phyloP scores from a whole-genome alignment of 345 rosid species.

The Brassica incana region DNA sequence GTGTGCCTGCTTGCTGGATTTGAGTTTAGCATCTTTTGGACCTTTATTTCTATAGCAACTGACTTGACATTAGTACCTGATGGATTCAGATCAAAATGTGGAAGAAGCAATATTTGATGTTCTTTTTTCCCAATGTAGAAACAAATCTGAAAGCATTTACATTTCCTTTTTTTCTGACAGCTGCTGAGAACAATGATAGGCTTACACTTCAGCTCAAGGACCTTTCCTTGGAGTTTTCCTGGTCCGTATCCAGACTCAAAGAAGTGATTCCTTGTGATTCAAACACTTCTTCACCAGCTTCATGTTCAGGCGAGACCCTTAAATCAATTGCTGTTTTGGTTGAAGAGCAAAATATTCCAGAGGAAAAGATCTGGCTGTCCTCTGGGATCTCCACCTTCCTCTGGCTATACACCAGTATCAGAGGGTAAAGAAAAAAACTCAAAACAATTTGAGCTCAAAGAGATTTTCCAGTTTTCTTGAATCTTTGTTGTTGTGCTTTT shows the following conservation, averaged over 20 bases:
- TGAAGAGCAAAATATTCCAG: constrained; percentile 70
- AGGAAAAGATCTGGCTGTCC: constrained; percentile 63
- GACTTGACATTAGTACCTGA: constrained; percentile 3
- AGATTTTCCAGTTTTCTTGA: background rate
- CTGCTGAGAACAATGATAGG: constrained; percentile 50
- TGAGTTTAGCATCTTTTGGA: background rate
- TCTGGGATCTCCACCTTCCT: constrained; percentile 80
- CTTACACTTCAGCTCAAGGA: constrained; percentile 67
- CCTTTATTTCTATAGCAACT: background rate
- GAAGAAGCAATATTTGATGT: background rate
- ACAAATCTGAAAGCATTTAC: constrained; percentile 5
- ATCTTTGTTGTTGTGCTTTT: constrained; percentile 2
- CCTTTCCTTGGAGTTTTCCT: constrained; percentile 66
- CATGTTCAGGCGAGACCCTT: constrained; percentile 55
- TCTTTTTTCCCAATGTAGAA: background rate
- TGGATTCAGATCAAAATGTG: background rate
- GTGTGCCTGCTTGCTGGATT: background rate
- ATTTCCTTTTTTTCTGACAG: constrained; percentile 40
- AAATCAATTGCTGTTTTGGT: constrained; percentile 57
- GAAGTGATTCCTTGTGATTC: constrained; percentile 48
- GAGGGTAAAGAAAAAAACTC: constrained; percentile 53
- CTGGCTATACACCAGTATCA: constrained; percentile 82
- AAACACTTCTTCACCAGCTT: constrained; percentile 47
- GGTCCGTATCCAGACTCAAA: constrained; percentile 68
- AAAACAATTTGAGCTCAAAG: background rate